These are phyloP conservation scores for Carex scoparia DNA, from an alignment of 176 grass and related monocot genomes.

Conservation along the genomic window DNA sequence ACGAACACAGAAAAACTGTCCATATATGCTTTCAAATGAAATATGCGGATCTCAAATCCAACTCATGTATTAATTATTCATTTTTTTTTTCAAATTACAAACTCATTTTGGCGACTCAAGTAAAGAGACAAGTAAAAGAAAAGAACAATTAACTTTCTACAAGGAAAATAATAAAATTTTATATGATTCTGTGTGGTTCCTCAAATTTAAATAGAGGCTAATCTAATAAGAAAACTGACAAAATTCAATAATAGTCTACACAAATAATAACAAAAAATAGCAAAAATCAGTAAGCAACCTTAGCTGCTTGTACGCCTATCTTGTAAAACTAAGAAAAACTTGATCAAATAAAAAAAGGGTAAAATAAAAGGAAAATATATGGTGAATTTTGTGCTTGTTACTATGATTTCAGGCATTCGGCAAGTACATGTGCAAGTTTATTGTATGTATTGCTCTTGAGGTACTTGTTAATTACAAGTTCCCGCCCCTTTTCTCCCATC, in stretches of 20 bases:
- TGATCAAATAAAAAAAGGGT: not conserved
- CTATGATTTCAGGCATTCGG: constrained; percentile 37
- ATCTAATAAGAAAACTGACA: not conserved
- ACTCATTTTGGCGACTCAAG: too few species aligned
- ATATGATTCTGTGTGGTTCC: not conserved
- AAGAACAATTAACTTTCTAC: not conserved
- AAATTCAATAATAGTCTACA: not conserved
- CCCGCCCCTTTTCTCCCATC: constrained; percentile 40
- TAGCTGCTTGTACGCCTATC: not conserved
- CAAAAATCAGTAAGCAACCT: constrained; percentile 8
- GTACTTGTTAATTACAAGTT: constrained; percentile 39
- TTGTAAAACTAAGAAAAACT: not conserved
- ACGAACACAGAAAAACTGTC: too few species aligned
- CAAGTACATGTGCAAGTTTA: constrained; percentile 30
- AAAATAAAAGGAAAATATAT: not conserved
- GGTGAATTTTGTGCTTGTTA: not conserved
- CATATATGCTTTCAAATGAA: too few species aligned
- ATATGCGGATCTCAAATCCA: too few species aligned
- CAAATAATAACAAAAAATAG: not conserved
- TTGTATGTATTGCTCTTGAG: constrained; percentile 40
- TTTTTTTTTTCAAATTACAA: too few species aligned
- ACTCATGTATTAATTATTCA: too few species aligned
- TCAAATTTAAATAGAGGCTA: not conserved
- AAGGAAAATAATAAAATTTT: not conserved
- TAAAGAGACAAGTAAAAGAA: not conserved